phyloP scores from a whole-genome alignment of 1,284 basidiomycete genomes.

The Ganoderma lingzhi region DNA sequence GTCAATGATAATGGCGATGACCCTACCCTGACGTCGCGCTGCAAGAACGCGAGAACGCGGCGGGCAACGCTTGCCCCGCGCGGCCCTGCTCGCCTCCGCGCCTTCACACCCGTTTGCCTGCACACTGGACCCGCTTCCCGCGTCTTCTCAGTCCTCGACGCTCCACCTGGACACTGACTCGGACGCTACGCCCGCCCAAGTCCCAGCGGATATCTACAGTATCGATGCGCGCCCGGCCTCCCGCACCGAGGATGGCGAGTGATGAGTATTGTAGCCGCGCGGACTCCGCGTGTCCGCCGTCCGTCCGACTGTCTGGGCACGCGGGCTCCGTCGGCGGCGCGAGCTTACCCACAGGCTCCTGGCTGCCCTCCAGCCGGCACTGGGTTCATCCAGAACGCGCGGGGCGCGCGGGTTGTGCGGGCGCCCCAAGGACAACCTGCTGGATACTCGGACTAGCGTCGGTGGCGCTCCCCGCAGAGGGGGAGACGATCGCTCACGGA shows the following conservation, averaged over 20 bases:
- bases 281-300: slow-evolving; percentile 6
- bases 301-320: slow-evolving; percentile 2
- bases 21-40: background rate
- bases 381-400: slow-evolving; percentile 3
- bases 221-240: background rate
- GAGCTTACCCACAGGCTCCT: background rate
- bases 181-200: slow-evolving; percentile 4
- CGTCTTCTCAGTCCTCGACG: slow-evolving; percentile 1
- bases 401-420: slow-evolving; percentile 1
- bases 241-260: background rate
- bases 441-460: background rate
- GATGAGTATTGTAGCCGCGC: background rate
- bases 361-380: background rate
- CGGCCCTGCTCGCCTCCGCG: slow-evolving; percentile 9
- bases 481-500: background rate
- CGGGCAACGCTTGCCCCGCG: background rate
- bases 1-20: background rate
- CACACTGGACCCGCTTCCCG: slow-evolving; percentile 3
- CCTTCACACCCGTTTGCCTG: background rate
- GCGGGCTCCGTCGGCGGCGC: slow-evolving; percentile 9
- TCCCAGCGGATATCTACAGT: background rate
- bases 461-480: background rate
- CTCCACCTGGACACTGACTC: background rate
- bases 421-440: background rate
- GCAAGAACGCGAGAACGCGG: background rate